phyloP scores from a whole-genome alignment of 2,329 filamentous ascomycete genomes.

The Tympanopsis confertula region DNA sequence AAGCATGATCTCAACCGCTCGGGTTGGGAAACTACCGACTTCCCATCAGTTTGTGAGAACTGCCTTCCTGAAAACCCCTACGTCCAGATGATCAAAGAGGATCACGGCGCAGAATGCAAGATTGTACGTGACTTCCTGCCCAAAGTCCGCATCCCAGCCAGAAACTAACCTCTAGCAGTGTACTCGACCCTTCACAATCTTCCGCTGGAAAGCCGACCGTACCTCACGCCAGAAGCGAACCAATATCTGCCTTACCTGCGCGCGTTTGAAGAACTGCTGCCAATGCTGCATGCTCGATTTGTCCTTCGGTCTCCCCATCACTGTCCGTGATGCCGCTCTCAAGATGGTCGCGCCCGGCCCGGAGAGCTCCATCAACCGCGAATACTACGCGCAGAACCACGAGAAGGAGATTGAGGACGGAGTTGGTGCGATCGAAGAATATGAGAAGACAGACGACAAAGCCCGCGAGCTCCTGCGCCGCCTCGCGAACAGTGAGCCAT shows the following conservation, averaged over 20 bases:
- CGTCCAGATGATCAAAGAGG: conserved; percentile 97
- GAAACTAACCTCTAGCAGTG: conserved; percentile 29
- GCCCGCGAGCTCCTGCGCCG: conserved; percentile 76
- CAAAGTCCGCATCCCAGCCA: background rate
- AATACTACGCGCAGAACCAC: conserved; percentile 96
- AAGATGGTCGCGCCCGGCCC: conserved; percentile 97
- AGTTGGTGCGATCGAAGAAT: conserved; percentile 72
- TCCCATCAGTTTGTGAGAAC: conserved; percentile 79
- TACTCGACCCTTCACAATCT: conserved; percentile 89
- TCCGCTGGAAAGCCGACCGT: conserved; percentile 86
- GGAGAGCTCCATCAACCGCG: conserved; percentile 81
- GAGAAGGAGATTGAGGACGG: conserved; percentile 92
- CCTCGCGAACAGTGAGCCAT: conserved; percentile 84
- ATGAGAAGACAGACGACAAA: conserved; percentile 95
- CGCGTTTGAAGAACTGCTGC: conserved; percentile 95
- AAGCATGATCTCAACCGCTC: conserved; percentile 92
- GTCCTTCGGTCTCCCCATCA: conserved; percentile 87
- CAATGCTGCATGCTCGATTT: conserved; percentile 98
- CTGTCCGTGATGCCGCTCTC: conserved; percentile 85
- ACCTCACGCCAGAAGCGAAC: conserved; percentile 86
- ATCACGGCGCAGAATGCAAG: conserved; percentile 80
- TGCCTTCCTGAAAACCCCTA: conserved; percentile 95
- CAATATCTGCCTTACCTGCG: conserved; percentile 92
- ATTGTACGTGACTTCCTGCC: conserved; percentile 21
- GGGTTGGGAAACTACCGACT: conserved; percentile 89